Base-by-base conservation (phyloP, 1,139 yeast genomes). In the Magnusiomyces magnusii region DNA sequence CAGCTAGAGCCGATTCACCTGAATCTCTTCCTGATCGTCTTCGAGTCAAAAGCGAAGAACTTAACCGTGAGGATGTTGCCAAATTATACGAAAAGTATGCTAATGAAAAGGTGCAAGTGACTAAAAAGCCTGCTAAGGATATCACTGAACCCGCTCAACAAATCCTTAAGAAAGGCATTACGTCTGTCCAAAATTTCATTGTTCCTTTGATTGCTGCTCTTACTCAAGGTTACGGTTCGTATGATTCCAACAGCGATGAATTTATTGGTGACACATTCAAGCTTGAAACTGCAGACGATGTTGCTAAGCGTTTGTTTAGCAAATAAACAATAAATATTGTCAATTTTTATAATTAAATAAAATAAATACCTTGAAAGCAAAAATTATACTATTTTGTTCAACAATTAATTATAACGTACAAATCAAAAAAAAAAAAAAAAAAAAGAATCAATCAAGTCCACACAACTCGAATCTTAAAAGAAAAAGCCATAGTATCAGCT, bases 1-100 rank as follows among this genome's bases (percentile, higher is more conserved):
- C 71, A 15, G 74, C 82, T 27, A 66, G 75, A 21, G 74, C 83
- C 25, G 65, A 63, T 25, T 74, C 76, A 49, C 74, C 76, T 15
- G 61, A 62, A n/a, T 60, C 75, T 5, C 68, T 84, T 49, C 85
- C 86, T 31, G 79, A 80, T 62, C 62, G 61, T n/a, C 63, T 83
- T 36, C 72, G 76, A 64, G 67, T 83, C 47, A 74, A 72, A 55
- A 79, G 85, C 28, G 82, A 76, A 47, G 64, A 62, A 39, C 66
- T 76, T 47, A 66, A 81, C 0, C 68, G 75, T 50, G 75, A 74
- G 61, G 77, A 78, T 17, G 68, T 80, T 1, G 73, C 76, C 58
- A 69, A 71, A 13, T 70, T 68, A 49, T 81, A 78, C 66, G 83
- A 80, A 65, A 69, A 74, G 64, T 66, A 66, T 27, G 75, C 78